A percentile compares a stretch with the other conserved stretches of the same genome.
Evolutionary conservation across 139 green algal species (phyloP).

Genomic region (Asterochloris erici): DNA sequence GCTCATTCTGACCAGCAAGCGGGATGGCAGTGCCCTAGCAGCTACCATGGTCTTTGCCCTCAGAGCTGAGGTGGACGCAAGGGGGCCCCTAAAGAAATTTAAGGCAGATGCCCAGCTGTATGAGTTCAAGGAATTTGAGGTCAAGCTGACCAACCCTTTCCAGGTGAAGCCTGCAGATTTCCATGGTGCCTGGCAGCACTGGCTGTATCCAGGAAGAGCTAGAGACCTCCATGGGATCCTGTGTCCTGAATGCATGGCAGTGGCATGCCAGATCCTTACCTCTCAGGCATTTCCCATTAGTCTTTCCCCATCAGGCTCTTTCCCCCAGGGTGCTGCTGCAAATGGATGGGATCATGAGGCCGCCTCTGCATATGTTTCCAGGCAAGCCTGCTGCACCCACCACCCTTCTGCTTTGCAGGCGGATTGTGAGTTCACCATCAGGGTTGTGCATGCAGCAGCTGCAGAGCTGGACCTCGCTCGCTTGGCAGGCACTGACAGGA

Average conservation of each 20-base stretch:
- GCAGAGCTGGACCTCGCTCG: constrained; percentile 18
- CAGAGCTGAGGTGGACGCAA: constrained; percentile 33
- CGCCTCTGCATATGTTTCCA: not conserved
- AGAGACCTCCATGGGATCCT: too few species aligned
- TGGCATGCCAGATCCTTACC: too few species aligned
- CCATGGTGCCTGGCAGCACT: too few species aligned
- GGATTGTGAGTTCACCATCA: constrained; percentile 61
- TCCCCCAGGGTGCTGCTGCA: not conserved
- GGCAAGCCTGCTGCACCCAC: not conserved
- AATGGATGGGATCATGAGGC: not conserved
- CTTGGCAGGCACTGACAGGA: not conserved
- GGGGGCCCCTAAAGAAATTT: constrained; percentile 49
- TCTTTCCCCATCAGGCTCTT: too few species aligned
- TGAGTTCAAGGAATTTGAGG: constrained; percentile 59
- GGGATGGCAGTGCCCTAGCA: constrained; percentile 42
- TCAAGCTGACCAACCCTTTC: constrained; percentile 71
- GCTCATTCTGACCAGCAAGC: constrained; percentile 51
- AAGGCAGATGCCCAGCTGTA: constrained; percentile 46
- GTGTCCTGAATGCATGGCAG: too few species aligned
- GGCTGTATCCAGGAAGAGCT: too few species aligned
- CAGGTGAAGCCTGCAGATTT: not conserved
- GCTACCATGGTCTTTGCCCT: constrained; percentile 72
- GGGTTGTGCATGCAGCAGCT: constrained; percentile 47
- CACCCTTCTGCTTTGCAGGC: not conserved
- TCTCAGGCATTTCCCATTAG: too few species aligned